Conservation (phyloP, 768 basidiomycete species). For the Kondoa subrosea region DNA sequence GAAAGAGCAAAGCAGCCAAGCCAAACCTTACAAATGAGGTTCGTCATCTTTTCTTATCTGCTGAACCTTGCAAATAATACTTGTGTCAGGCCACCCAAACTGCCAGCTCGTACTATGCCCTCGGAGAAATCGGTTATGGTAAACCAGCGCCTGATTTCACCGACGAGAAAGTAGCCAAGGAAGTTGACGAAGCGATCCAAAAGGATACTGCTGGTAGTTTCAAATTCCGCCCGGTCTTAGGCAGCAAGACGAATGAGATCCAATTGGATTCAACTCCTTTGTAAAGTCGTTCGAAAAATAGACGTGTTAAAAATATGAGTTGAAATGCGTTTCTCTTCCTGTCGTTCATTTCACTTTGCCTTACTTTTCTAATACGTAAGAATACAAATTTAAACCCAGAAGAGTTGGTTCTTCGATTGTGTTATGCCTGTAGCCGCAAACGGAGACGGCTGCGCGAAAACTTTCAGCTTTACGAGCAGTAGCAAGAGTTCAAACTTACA, state of each 20-base stretch:
- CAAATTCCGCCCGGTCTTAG: background rate
- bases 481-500: background rate
- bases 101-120: conserved; percentile 19
- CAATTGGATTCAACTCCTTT: too few relatives aligned
- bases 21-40: conserved; percentile 22
- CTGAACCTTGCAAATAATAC: background rate
- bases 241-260: background rate
- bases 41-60: conserved; percentile 16
- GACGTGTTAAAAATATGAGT: too few relatives aligned
- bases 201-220: background rate
- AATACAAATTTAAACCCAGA: background rate
- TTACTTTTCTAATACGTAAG: background rate
- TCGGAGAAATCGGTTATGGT: conserved; percentile 21
- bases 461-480: background rate
- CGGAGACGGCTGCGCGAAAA: background rate
- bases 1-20: conserved; percentile 24
- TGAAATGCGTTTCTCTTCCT: too few relatives aligned
- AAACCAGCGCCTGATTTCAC: conserved; percentile 20
- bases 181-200: conserved; percentile 9
- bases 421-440: background rate
- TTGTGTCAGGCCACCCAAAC: conserved; percentile 12
- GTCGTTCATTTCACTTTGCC: too few relatives aligned
- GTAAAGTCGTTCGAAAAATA: too few relatives aligned
- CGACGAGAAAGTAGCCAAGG: conserved; percentile 14
- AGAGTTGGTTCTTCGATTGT: background rate